phyloP scores from a whole-genome alignment of 2,329 filamentous ascomycete species.

The Sarocladium strictum region DNA sequence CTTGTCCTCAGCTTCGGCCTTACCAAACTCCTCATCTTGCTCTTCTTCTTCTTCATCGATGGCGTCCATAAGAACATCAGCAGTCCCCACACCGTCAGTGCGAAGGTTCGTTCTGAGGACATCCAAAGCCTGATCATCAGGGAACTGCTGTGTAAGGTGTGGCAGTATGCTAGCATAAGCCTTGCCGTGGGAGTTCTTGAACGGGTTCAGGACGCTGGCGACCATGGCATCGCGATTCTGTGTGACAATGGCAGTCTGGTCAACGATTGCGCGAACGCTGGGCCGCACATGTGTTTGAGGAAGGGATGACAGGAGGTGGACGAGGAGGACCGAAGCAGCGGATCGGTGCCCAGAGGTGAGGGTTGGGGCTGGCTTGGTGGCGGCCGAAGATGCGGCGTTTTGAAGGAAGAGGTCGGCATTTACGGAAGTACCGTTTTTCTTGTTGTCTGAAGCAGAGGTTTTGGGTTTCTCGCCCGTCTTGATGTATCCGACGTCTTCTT shows the following conservation, averaged over 20 bases:
- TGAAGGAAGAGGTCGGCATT: conserved; percentile 70
- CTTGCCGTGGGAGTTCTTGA: conserved; percentile 55
- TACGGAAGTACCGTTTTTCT: conserved; percentile 37
- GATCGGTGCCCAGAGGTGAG: conserved; percentile 41
- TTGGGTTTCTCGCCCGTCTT: conserved; percentile 28
- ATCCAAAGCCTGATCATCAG: conserved; percentile 61
- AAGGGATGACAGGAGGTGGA: conserved; percentile 54
- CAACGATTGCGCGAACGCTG: conserved; percentile 66
- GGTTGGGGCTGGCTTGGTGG: conserved; percentile 21
- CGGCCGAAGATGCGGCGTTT: conserved; percentile 28
- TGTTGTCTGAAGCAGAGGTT: conserved; percentile 22
- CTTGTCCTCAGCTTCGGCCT: conserved; percentile 29
- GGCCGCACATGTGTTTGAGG: conserved; percentile 64
- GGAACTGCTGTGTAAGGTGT: conserved; percentile 63
- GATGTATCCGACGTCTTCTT: conserved; percentile 47
- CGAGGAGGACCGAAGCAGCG: conserved; percentile 58
- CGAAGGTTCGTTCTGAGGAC: conserved; percentile 58
- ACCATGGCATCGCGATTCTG: conserved; percentile 67
- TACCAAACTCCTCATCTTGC: conserved; percentile 29
- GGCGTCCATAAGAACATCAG: conserved; percentile 9
- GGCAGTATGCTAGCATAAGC: conserved; percentile 72
- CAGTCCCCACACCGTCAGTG: conserved; percentile 4
- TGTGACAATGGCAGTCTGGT: conserved; percentile 72
- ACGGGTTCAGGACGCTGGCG: conserved; percentile 75
- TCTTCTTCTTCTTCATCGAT: conserved; percentile 13